A percentile compares a stretch with the other conserved stretches of the same genome.
phyloP scores from a whole-genome alignment of 352 stramenopile species.

The Phytopythium boreale region DNA sequence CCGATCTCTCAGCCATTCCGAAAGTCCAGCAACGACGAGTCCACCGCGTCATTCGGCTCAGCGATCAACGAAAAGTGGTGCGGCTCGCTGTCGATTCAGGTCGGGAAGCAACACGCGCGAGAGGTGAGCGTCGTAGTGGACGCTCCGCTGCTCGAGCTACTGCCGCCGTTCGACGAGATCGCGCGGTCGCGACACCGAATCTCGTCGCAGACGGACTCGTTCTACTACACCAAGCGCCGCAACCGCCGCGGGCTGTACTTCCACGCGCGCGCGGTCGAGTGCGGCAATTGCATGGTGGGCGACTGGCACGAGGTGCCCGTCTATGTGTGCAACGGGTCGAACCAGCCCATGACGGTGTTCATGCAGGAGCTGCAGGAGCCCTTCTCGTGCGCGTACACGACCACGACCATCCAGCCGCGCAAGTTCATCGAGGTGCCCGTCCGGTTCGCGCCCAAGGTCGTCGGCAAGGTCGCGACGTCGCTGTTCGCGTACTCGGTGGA shows the following conservation, averaged over 20 bases:
- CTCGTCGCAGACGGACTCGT: conserved; percentile 74
- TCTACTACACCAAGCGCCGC: conserved; percentile 83
- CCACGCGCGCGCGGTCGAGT: conserved; percentile 80
- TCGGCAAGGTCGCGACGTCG: conserved; percentile 77
- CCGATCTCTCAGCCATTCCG: conserved; percentile 54
- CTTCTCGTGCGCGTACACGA: conserved; percentile 72
- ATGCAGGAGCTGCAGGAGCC: conserved; percentile 73
- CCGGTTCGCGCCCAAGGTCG: conserved; percentile 70
- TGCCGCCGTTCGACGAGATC: conserved; percentile 62
- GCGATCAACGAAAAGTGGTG: conserved; percentile 43
- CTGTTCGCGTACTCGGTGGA: conserved; percentile 77
- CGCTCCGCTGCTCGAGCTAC: conserved; percentile 23
- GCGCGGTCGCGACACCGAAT: conserved; percentile 59
- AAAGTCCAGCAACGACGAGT: conserved; percentile 10
- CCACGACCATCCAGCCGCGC: conserved; percentile 71
- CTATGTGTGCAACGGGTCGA: conserved; percentile 86
- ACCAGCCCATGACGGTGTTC: conserved; percentile 78
- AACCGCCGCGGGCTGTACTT: conserved; percentile 80
- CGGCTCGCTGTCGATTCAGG: conserved; percentile 53
- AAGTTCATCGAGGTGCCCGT: conserved; percentile 87
- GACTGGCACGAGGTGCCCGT: conserved; percentile 79
- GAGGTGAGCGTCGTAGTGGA: conserved; percentile 73
- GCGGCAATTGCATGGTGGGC: conserved; percentile 63
- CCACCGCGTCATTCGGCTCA: background rate
- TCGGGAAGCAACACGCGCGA: conserved; percentile 43